Evolutionary conservation across 345 rosid genomes (phyloP).

Genomic region (Anastatica hierochuntica): DNA sequence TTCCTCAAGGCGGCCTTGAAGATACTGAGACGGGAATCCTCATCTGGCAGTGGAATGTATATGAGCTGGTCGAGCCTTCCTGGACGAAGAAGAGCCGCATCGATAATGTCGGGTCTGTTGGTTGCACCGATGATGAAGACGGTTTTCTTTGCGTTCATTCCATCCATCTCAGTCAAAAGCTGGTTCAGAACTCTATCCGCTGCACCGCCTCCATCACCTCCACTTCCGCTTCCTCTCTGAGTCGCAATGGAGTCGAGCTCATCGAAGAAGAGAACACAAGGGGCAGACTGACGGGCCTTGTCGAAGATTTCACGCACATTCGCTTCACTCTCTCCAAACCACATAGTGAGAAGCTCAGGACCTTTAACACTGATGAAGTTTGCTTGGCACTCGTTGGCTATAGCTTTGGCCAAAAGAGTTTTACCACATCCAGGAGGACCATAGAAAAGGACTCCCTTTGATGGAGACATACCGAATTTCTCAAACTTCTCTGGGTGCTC

Average conservation of each 20-base stretch:
- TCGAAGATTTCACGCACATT: too few relatives aligned
- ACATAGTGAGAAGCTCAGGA: slow-evolving; percentile 96
- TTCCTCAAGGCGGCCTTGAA: slow-evolving; percentile 86
- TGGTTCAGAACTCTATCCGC: slow-evolving; percentile 97
- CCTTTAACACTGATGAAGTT: slow-evolving; percentile 97
- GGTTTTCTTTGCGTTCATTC: slow-evolving; percentile 94
- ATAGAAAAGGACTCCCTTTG: slow-evolving; percentile 93
- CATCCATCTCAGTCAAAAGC: slow-evolving; percentile 97
- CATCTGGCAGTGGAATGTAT: slow-evolving; percentile 93
- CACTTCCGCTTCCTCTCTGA: slow-evolving; percentile 87
- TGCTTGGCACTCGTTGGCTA: slow-evolving; percentile 95
- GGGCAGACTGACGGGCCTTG: slow-evolving; percentile 96
- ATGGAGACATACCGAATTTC: slow-evolving; percentile 99
- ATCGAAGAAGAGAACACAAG: slow-evolving; percentile 92
- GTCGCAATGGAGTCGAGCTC: slow-evolving; percentile 99
- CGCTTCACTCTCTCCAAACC: slow-evolving; percentile 99
- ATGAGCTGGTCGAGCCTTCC: slow-evolving; percentile 98
- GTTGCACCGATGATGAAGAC: slow-evolving; percentile 96
- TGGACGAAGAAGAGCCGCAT: slow-evolving; percentile 92
- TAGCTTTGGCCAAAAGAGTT: slow-evolving; percentile 95
- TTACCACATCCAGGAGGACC: slow-evolving; percentile 99
- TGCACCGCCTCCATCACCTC: slow-evolving; percentile 89
- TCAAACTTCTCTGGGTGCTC: slow-evolving; percentile 99
- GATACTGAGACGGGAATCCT: slow-evolving; percentile 80
- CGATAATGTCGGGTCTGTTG: slow-evolving; percentile 91